Evolutionary conservation across 2,329 filamentous ascomycete genomes (phyloP), one percentile per base, ranked within the genome.

Genomic region (Apiospora saccharicola): DNA sequence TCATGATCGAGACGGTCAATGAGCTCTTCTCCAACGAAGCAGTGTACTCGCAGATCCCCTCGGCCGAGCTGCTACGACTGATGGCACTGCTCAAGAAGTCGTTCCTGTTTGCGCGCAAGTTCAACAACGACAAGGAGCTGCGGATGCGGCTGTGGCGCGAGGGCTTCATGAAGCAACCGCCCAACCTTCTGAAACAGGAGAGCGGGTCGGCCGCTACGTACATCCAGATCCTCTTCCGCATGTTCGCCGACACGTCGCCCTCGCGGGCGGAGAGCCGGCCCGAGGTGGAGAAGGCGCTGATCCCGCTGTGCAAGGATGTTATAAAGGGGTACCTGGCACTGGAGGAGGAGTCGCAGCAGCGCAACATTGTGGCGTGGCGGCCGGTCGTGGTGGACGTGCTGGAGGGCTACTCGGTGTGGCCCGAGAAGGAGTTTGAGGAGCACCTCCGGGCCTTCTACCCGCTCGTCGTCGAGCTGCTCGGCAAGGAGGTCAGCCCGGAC

Each of bases 1-100:
- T 99, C 75, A 99, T 99, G 95, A 99, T 99, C 77, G 97, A 99
- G 82, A 99, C 97, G 0, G 97, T 99, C 57, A 97, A 97, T 79
- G 97, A 99, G 82, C 90, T 99, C 68, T 99, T 99, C 85, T 97
- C 95, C 77, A 99, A 98, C 82, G 95, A 98, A 80, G 90, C 93
- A 0, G 97, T 99, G 22, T 99, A 99, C 81, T 88, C 91, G 7
- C 92, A 97, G 80, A 99, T 99, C 51, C 97, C 96, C 0, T 98
- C 95, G 0, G 86, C 90, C 13, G 95, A 98, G 80, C 90, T 99
- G 0, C 87, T 99, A 26, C 92, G 95, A 3, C 87, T 99, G 19
- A 99, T 99, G 97, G 90, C 90, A 0, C 88, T 99, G 0, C 88
- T 99, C 43, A 99, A 99, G 84, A 96, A 97, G 80, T 96, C 93